Percentiles rank a stretch among this genome's conserved stretches.
phyloP scores from a whole-genome alignment of 495 filamentous ascomycete species.

The Cercophora scortea region DNA sequence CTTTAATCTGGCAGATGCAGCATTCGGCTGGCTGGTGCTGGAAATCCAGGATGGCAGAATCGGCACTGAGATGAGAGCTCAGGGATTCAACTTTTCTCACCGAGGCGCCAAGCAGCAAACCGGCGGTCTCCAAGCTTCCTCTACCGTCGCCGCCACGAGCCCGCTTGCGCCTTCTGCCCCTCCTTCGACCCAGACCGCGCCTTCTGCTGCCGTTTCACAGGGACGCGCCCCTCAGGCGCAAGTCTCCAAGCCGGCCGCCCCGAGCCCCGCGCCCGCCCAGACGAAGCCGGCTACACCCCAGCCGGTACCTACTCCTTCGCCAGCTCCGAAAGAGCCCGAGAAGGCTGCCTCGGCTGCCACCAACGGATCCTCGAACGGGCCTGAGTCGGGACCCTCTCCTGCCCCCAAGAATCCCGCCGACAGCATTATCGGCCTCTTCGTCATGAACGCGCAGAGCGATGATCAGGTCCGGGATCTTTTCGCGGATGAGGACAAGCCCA shows the following conservation, averaged over 20 bases:
- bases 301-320: conserved; percentile 25
- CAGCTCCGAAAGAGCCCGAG: conserved; percentile 39
- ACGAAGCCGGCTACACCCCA: conserved; percentile 47
- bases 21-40: conserved; percentile 90
- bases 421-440: conserved; percentile 68
- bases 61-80: conserved; percentile 95
- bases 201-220: conserved; percentile 24
- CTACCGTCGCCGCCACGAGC: conserved; percentile 22
- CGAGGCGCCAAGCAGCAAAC: conserved; percentile 55
- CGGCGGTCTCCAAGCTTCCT: conserved; percentile 25
- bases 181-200: conserved; percentile 26
- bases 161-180: conserved; percentile 25
- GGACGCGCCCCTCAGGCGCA: conserved; percentile 23
- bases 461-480: conserved; percentile 75
- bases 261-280: conserved; percentile 35
- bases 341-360: conserved; percentile 33
- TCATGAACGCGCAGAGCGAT: conserved; percentile 68
- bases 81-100: conserved; percentile 99
- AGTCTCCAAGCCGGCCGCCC: conserved; percentile 25
- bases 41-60: conserved; percentile 93
- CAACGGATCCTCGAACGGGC: conserved; percentile 44
- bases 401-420: conserved; percentile 34
- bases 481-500: conserved; percentile 67
- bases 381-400: conserved; percentile 37
- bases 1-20: conserved; percentile 96